Percentiles rank a stretch among this genome's conserved stretches.
Conservation (phyloP, 2,329 filamentous ascomycete genomes). For the Fusarium subtropicale region DNA sequence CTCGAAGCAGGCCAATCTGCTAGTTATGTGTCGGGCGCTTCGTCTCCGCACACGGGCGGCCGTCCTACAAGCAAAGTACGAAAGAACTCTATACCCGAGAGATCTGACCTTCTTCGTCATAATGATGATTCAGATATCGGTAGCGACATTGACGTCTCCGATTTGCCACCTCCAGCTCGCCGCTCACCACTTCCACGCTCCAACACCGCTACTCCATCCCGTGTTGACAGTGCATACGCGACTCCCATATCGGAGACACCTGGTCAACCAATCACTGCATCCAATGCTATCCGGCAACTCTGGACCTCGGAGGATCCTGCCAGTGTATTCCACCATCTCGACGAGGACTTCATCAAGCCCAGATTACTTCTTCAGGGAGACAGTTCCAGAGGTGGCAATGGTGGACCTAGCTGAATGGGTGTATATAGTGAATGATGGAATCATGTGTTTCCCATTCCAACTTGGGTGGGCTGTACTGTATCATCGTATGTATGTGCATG, state of each 20-base stretch:
- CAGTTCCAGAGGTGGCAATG: constrained; percentile 45
- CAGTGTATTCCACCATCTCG: constrained; percentile 89
- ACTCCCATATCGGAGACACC: constrained; percentile 49
- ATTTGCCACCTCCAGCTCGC: constrained; percentile 71
- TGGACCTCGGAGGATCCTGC: constrained; percentile 89
- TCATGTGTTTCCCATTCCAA: constrained; percentile 9
- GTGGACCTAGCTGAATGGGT: constrained; percentile 39
- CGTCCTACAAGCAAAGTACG: constrained; percentile 64
- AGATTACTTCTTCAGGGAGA: constrained; percentile 83
- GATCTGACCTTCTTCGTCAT: constrained; percentile 65
- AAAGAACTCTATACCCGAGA: constrained; percentile 64
- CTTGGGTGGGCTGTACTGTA: constrained; percentile 24
- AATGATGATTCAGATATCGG: constrained; percentile 69
- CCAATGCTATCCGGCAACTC: constrained; percentile 82
- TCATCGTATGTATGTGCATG: constrained; percentile 43
- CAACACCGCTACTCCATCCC: constrained; percentile 44
- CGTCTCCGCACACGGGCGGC: constrained; percentile 59
- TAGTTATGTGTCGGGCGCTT: constrained; percentile 66
- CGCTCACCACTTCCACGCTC: constrained; percentile 53
- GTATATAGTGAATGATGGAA: constrained; percentile 6
- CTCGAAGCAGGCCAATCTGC: constrained; percentile 57
- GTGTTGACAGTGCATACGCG: constrained; percentile 48
- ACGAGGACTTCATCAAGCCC: constrained; percentile 97
- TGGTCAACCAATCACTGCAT: constrained; percentile 70
- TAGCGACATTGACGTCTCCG: constrained; percentile 74